These are phyloP conservation scores for Pythium dissotocum DNA, from an alignment of 352 stramenopile species.

Conservation along the genomic window DNA sequence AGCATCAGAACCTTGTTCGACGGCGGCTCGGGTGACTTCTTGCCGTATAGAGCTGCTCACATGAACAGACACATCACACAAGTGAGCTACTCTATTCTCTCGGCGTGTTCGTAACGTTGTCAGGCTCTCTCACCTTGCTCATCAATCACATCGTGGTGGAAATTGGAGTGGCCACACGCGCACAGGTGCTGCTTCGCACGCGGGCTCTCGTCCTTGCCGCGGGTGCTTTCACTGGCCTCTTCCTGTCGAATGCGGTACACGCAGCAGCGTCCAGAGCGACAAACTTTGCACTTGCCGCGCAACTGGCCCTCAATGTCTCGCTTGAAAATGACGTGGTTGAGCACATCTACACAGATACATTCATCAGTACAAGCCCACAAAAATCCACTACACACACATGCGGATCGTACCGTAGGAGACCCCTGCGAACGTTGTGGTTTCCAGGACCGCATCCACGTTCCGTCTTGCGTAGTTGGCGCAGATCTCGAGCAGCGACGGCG, in stretches of 20 bases:
- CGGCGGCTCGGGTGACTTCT: conserved; percentile 52
- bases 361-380: not conserved
- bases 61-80: not conserved
- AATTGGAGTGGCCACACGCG: conserved; percentile 72
- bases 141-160: conserved; percentile 74
- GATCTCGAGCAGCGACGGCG: conserved; percentile 70
- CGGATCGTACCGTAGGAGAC: conserved; percentile 51
- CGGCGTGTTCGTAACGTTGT: too few relatives aligned
- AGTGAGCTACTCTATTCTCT: too few relatives aligned
- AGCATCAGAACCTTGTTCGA: conserved; percentile 81
- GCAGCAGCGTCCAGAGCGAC: conserved; percentile 63
- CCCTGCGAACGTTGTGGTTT: conserved; percentile 73
- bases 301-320: conserved; percentile 61
- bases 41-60: conserved; percentile 62
- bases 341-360: conserved; percentile 46
- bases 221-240: conserved; percentile 19
- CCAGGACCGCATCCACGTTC: conserved; percentile 63
- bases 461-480: conserved; percentile 69
- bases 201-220: conserved; percentile 29
- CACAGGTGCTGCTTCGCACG: conserved; percentile 43
- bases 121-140: conserved; percentile 59
- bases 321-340: conserved; percentile 81
- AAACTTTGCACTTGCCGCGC: conserved; percentile 77
- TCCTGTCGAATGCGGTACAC: conserved; percentile 60
- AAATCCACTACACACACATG: not conserved